A percentile compares a stretch with the other conserved stretches of the same genome.
Conservation (phyloP, 2,329 filamentous ascomycete species). For the Exophiala sideris region DNA sequence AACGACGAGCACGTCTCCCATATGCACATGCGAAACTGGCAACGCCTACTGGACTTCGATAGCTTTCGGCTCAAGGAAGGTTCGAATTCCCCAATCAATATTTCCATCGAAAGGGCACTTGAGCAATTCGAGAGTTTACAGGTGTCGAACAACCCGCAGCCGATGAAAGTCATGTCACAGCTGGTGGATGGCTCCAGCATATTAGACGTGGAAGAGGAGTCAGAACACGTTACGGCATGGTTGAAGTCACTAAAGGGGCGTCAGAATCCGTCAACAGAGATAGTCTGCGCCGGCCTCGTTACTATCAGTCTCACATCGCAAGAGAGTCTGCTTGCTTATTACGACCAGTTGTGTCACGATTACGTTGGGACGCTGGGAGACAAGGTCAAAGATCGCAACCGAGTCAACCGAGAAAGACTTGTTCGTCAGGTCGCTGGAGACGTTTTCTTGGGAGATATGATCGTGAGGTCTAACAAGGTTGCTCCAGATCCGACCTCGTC, state of each 20-base stretch:
- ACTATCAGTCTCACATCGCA: neutral
- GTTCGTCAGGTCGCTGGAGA: constrained; percentile 18
- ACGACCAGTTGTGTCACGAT: constrained; percentile 5
- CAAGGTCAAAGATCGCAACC: constrained; percentile 16
- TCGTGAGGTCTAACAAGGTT: neutral
- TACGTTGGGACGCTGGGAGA: constrained; percentile 15
- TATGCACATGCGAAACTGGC: constrained; percentile 6
- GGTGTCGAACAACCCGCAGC: neutral
- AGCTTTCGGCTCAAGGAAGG: neutral
- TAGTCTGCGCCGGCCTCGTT: neutral
- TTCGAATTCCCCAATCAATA: neutral
- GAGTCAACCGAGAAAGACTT: constrained; percentile 23
- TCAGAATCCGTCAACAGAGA: neutral
- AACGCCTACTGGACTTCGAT: constrained; percentile 5
- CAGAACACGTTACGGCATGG: constrained; percentile 1
- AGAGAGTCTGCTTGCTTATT: constrained; percentile 3
- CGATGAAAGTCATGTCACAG: constrained; percentile 7
- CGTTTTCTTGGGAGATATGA: constrained; percentile 8
- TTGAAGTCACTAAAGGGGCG: neutral
- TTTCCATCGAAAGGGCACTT: neutral
- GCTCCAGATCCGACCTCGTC: neutral
- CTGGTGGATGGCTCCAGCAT: constrained; percentile 1
- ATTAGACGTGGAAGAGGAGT: constrained; percentile 14
- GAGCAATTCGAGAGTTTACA: neutral
- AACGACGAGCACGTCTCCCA: neutral